Conservation (phyloP, 257 asterid genomes). For the Agastache rugosa region DNA sequence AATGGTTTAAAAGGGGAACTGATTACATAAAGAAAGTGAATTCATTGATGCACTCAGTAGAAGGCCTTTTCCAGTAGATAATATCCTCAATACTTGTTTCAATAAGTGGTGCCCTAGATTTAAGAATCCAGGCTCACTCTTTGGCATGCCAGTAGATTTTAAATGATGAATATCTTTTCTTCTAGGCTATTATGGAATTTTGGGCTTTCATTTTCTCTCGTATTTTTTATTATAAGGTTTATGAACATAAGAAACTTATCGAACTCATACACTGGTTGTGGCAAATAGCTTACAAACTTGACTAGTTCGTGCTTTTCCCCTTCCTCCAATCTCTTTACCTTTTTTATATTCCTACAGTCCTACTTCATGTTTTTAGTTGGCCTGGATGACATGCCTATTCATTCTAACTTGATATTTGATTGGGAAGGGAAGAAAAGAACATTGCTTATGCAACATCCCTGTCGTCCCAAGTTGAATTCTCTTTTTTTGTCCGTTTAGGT, state of each 20-base stretch:
- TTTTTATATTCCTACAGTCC: neutral
- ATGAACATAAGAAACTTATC: neutral
- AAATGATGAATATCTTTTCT: neutral
- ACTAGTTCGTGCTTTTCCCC: neutral
- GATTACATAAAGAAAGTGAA: neutral
- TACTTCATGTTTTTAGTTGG: neutral
- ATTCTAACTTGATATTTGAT: neutral
- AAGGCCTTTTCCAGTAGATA: neutral
- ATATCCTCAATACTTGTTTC: neutral
- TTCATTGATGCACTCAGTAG: neutral
- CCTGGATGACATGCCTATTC: neutral
- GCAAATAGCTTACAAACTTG: neutral
- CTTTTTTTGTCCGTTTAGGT: neutral
- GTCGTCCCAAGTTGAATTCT: slow-evolving; percentile 1
- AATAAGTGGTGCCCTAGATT: neutral
- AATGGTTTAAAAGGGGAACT: neutral
- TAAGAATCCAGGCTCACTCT: neutral
- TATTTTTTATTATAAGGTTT: neutral
- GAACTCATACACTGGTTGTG: neutral
- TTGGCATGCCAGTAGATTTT: neutral
- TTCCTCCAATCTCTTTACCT: neutral
- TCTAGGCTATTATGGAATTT: neutral
- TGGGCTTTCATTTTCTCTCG: neutral
- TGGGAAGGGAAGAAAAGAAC: neutral
- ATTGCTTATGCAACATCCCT: neutral